Base-by-base conservation (phyloP, 2,329 filamentous ascomycete genomes). In the Trichoderma afroharzianum region DNA sequence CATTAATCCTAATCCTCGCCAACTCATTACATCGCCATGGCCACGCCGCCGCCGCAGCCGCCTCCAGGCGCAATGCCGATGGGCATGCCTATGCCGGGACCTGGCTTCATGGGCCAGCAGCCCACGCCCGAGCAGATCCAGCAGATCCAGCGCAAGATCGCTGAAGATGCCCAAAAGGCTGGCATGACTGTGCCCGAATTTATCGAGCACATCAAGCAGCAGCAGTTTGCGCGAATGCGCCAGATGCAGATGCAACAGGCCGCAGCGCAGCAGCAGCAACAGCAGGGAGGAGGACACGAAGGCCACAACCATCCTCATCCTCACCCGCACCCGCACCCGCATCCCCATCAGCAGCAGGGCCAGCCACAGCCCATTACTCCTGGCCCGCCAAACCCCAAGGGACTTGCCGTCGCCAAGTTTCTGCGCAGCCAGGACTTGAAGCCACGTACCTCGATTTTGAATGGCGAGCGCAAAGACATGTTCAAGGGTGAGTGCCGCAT, bases 401-500 rank as follows among this genome's bases (percentile, higher is more conserved):
- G 94, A 24, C 83, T 98, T 59, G 94, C 95, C 9, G 88, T 99
- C 69, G 97, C 96, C 75, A 92, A 93, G 78, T 99, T 97, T 83
- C 84, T 99, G 72, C 90, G 91, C 76, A 82, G 88, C 72, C 95
- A 98, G 83, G 89, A 96, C 72, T 84, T 99, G 75, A 99, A 99
- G 87, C 87, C 89, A 21, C 88, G 96, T 74, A 98, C 95, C 21
- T 95, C 93, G 80, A 97, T 99, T 74, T 88, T 98, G 75, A 95
- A 98, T 75, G 96, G 96, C 77, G 95, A 98, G 86, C 90, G 96
- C 78, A 98, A 97, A 84, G 95, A 99, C 75, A 97, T 99, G 93
- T 98, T 99, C 83, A 92, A 92, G 87, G 94, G 94, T 95, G 85
- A 63, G 79, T 73, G 26, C n/a, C n/a, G 12, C 21, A 21, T 18